A percentile compares a stretch with the other conserved stretches of the same genome.
Evolutionary conservation across 805 yeast genomes (phyloP).

Genomic region (Candida dajiaensis): DNA sequence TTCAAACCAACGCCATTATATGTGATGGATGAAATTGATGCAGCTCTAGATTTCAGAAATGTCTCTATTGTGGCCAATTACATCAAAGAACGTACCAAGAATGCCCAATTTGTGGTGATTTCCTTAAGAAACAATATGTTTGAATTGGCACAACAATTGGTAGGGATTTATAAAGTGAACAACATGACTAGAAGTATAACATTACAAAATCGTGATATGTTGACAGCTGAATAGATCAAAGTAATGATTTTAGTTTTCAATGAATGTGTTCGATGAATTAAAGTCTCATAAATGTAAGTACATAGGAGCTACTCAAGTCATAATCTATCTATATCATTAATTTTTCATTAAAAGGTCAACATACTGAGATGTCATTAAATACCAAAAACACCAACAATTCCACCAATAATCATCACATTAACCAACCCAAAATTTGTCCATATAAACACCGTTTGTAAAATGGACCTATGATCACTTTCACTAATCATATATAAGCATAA

Average conservation of each 20-base stretch:
- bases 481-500: constrained; percentile 40
- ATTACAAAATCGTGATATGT: constrained; percentile 54
- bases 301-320: too few species aligned
- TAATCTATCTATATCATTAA: not conserved
- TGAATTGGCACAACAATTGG: constrained; percentile 88
- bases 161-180: constrained; percentile 90
- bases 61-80: constrained; percentile 97
- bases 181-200: constrained; percentile 88
- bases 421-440: constrained; percentile 36
- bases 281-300: too few species aligned
- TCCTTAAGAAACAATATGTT: constrained; percentile 97
- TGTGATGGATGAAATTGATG: constrained; percentile 99
- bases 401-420: constrained; percentile 38
- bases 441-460: constrained; percentile 38
- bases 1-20: constrained; percentile 96
- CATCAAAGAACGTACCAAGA: constrained; percentile 89
- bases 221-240: constrained; percentile 4
- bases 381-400: constrained; percentile 31
- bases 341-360: not conserved
- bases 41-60: constrained; percentile 94
- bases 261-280: too few species aligned
- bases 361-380: too few species aligned
- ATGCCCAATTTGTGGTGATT: constrained; percentile 94
- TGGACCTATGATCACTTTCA: constrained; percentile 16
- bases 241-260: too few species aligned